phyloP scores from a whole-genome alignment of 805 yeast genomes.

The Metschnikowia chrysomelidarum region DNA sequence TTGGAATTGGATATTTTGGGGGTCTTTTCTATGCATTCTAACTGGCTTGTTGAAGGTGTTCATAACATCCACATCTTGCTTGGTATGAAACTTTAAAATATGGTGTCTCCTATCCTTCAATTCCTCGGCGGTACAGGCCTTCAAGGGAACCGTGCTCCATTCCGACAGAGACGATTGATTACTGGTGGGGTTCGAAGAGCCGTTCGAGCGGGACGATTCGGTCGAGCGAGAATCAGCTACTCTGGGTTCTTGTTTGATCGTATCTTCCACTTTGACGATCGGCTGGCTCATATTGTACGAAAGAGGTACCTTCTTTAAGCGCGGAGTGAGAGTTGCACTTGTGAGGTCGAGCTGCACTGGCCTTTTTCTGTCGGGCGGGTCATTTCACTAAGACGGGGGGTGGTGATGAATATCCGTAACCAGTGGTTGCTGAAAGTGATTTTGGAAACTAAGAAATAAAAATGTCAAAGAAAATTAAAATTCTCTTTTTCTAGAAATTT shows the following conservation, averaged over 20 bases:
- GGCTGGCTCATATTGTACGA: conserved; percentile 26
- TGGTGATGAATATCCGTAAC: no score
- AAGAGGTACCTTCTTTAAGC: no score
- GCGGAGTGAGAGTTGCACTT: no score
- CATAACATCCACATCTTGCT: conserved; percentile 67
- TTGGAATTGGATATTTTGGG: conserved; percentile 85
- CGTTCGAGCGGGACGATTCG: conserved; percentile 3
- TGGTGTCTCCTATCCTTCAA: conserved; percentile 74
- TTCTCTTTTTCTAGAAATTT: no score
- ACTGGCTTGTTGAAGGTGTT: conserved; percentile 77
- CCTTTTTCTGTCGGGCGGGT: no score
- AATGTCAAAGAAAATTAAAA: no score
- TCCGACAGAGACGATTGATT: conserved; percentile 22
- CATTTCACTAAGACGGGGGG: no score
- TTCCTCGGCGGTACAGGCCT: conserved; percentile 71
- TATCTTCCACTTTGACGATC: conserved; percentile 28
- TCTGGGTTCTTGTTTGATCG: conserved; percentile 25
- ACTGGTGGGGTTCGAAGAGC: conserved; percentile 6
- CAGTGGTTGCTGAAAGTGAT: no score
- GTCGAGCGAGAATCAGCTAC: conserved; percentile 1
- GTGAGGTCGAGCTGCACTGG: no score
- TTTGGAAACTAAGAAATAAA: no score
- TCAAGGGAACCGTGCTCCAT: conserved; percentile 58
- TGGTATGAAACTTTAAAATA: conserved; percentile 75
- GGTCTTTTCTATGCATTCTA: conserved; percentile 89